Base-by-base conservation (phyloP, 352 stramenopile species). In the Globisporangium camurandrum region DNA sequence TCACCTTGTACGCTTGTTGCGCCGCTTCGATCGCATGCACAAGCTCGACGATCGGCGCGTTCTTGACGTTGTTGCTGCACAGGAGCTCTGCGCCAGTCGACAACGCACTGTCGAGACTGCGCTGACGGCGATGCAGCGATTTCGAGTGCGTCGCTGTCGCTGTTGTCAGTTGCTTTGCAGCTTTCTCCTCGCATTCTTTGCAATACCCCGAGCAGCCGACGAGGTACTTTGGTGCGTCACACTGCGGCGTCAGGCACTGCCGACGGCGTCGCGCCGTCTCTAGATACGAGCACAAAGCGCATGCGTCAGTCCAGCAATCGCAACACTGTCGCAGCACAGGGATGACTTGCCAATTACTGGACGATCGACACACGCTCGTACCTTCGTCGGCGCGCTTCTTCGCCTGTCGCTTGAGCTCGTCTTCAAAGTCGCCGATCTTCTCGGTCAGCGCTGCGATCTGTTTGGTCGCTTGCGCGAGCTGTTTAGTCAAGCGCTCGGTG, bases 191-290 rank as follows among this genome's bases (percentile, higher is more conserved):
- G 44, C 75, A 87, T 34, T 80, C 68, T 46, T 74, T 62, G 54
- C 79, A 90, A 40, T 78, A 88, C 0, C 79, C 79, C 0, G 74
- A 87, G 4, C 54, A 4, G 7, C 73, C 67, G 17, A 90, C 61
- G 1, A 90, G 59, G 57, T 79, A 87, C 28, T 52, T 59, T 31
- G 79, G 75, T 2, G 79, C 79, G 51, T 90, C 79, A 28, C 79
- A 90, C 10, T 77, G 61, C 27, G 74, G 64, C 10, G 74, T 87
- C 30, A 88, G 57, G n/a, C 79, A 90, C 33, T 76, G 74, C 1
- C 61, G 59, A 3, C 74, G 51, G 7, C 71, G 66, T 5, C 68
- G 56, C 12, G 75, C 69, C 46, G 62, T 67, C 11, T 87, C 75
- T 87, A n/a, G n/a, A 27, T 38, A n/a, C 10, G 24, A 8, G 11